Conservation (phyloP, 2,329 filamentous ascomycete genomes). For the Ceratocystis ficicola region DNA sequence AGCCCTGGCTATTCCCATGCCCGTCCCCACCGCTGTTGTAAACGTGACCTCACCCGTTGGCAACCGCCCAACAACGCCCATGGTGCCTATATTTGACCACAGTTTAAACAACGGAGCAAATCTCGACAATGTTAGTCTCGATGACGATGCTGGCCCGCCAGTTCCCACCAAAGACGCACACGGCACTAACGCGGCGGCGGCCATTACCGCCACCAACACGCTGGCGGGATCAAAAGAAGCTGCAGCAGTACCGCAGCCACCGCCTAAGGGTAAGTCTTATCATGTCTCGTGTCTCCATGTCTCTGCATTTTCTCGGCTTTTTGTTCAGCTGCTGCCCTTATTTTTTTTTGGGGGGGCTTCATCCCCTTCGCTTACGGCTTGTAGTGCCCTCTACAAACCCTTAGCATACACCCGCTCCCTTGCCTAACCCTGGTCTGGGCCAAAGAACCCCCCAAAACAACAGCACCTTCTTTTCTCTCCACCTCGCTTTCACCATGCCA, state of each 20-base stretch:
- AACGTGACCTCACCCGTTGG: conserved; percentile 21
- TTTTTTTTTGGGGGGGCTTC: not conserved
- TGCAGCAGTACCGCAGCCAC: conserved; percentile 9
- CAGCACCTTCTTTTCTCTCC: not conserved
- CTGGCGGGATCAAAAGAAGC: not conserved
- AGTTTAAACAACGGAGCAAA: conserved; percentile 38
- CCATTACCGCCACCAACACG: too few relatives aligned
- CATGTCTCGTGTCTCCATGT: conserved; percentile 6
- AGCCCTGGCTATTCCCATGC: conserved; percentile 21
- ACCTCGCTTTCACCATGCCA: not conserved
- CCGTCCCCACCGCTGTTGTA: conserved; percentile 18
- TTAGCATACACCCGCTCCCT: not conserved
- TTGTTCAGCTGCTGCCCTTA: not conserved
- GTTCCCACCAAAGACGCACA: conserved; percentile 16
- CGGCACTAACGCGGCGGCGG: not conserved
- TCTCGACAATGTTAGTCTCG: conserved; percentile 54
- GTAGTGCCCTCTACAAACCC: not conserved
- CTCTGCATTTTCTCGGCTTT: conserved; percentile 3
- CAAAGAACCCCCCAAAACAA: not conserved
- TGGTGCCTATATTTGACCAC: conserved; percentile 25
- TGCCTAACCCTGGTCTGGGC: not conserved
- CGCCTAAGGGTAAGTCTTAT: conserved; percentile 18
- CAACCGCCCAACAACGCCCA: conserved; percentile 20
- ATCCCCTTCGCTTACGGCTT: not conserved
- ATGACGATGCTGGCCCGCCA: conserved; percentile 38